phyloP scores from a whole-genome alignment of 345 rosid genomes.

The Angophora floribunda region DNA sequence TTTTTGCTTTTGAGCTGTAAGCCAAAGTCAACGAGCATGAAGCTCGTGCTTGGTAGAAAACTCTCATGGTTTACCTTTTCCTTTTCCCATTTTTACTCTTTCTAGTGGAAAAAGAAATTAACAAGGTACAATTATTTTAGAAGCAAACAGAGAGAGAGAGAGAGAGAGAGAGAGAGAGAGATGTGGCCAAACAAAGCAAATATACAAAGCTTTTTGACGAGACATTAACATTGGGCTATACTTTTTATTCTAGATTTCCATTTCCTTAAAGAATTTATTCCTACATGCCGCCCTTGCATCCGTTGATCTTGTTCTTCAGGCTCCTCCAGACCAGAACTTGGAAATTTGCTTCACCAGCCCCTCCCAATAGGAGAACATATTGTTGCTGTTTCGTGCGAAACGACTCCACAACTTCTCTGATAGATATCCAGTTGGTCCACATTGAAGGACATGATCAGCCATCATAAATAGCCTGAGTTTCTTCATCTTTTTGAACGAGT shows the following conservation, averaged over 20 bases:
- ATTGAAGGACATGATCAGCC: background rate
- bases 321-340: background rate
- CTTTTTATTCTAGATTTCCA: background rate
- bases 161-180: background rate
- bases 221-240: background rate
- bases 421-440: background rate
- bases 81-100: too few relatives aligned
- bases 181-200: background rate
- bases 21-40: too few relatives aligned
- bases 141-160: too few relatives aligned
- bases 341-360: background rate
- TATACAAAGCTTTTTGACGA: background rate
- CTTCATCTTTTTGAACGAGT: background rate
- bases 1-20: too few relatives aligned
- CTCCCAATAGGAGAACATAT: background rate
- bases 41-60: too few relatives aligned
- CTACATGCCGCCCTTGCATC: background rate
- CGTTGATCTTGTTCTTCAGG: background rate
- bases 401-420: background rate
- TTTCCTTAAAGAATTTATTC: background rate
- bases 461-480: background rate
- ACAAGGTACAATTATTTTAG: too few relatives aligned
- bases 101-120: too few relatives aligned
- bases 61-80: too few relatives aligned
- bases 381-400: background rate